Base-by-base conservation (phyloP, 441 rosid species). In the Dalechampia spathulata region DNA sequence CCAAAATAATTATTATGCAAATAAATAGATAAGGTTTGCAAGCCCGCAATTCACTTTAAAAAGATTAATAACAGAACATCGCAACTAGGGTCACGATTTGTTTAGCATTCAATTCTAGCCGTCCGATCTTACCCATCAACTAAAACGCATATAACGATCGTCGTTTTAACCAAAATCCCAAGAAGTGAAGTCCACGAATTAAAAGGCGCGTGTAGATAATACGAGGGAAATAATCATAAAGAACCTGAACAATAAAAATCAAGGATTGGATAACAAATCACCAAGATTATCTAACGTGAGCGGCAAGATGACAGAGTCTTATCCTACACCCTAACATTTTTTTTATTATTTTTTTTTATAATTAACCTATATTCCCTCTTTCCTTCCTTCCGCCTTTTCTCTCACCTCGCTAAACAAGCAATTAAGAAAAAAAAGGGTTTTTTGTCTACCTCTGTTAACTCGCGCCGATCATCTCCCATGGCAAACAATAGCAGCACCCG, bases 391-490 rank as follows among this genome's bases (percentile, higher is more conserved):
- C 20, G 46, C 52, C 17, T 38, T 14, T 44, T 58, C 38, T 52
- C 65, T 57, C 52, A 61, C 64, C 66, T 65, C 64, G 63, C 66
- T 16, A 41, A 41, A 25, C 52, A 25, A 60, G 48, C 64, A 48
- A 39, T 16, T 40, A 36, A 55, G 26, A 7, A 44, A 49, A 42
- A 65, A 44, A 58, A 69, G 79, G 70, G 72, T 67, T 67, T 68
- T 54, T 61, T 41, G 52, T 15, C 44, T 37, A 21, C 46, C 69
- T 57, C 58, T 51, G 73, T 63, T 65, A 45, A 15, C 73, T 59
- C 57, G 60, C 70, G 42, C 70, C 73, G 73, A 70, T 81, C 82
- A 64, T 69, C 45, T 21, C 85, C 45, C 83, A 92, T 92, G 99
- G 92, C 96, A 57, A 71, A 75, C 66, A 68, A 60, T 64, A 65